Base-by-base conservation (phyloP, 164 flowering plant genomes). In the Aristolochia contorta region DNA sequence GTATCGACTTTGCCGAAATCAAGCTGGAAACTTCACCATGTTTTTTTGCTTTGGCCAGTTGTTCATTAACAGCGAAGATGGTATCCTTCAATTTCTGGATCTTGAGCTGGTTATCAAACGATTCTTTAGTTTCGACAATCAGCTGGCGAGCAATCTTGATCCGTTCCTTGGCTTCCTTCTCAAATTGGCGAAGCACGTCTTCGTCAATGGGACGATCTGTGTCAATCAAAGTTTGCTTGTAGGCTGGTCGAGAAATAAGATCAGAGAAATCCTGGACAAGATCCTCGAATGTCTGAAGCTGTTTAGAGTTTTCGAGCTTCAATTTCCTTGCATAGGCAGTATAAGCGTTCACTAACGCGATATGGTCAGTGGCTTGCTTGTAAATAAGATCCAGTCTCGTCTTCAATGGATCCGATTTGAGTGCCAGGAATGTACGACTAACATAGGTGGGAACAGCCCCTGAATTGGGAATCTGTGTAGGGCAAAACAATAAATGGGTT, bases 1-100 rank as follows among this genome's bases (percentile, higher is more conserved):
- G 98, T 13, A 82, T 73, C 4, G 96, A 85, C 59, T 77, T 92
- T 0, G 96, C 93, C 5, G 98, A 77, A 66, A 89, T 83, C 37
- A 69, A 61, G 66, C 93, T 89, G 0, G 91, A 85, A 64, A 85
- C 67, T 0, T 80, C 84, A 1, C 96, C 96, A 57, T 83, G 90
- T 75, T 86, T 93, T 76, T 83, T 93, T 1, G 94, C 97, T 77
- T 90, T 89, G 15, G 76, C 23, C 13, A 92, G 77, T 77, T 80
- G 75, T 70, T 92, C 98, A 55, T 84, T 73, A 4, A 87, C 98
- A 0, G 98, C 89, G 67, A 92, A 92, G 30, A 92, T 85, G 0
- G 96, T 92, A 58, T 92, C 98, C 62, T 84, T 89, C 69, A 92
- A 68, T 74, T 92, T 92, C 82, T 89, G 98, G 62, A 92, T 92